Percentiles rank a stretch among this genome's conserved stretches.
These are phyloP conservation scores for Euphrasia arctica DNA, from an alignment of 305 asterid genomes.

Conservation along the genomic window DNA sequence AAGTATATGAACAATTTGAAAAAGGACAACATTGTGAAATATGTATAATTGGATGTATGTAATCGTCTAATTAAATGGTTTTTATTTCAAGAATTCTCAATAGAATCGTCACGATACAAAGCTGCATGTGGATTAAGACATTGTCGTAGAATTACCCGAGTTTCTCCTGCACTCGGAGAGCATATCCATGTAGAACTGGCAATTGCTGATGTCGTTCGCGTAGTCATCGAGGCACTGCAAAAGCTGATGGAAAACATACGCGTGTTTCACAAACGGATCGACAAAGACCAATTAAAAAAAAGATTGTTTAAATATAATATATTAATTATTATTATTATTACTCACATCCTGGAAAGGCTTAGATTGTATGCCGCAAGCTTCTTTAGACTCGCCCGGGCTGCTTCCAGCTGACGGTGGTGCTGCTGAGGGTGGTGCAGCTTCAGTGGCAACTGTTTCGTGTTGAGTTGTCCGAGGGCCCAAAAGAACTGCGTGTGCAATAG, in stretches of 20 bases:
- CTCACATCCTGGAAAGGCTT: slow-evolving; percentile 92
- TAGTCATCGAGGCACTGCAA: slow-evolving; percentile 66
- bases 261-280: neutral
- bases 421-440: slow-evolving; percentile 48
- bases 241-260: neutral
- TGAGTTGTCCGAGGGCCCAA: slow-evolving; percentile 88
- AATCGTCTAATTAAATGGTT: too few species aligned
- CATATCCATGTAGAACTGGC: slow-evolving; percentile 55
- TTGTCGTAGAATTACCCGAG: slow-evolving; percentile 44
- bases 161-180: slow-evolving; percentile 28
- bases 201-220: slow-evolving; percentile 76
- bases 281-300: neutral
- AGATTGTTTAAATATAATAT: neutral
- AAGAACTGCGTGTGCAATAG: slow-evolving; percentile 76
- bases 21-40: slow-evolving; percentile 19
- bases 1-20: slow-evolving; percentile 8
- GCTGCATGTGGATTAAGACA: slow-evolving; percentile 33
- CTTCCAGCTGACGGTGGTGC: slow-evolving; percentile 22
- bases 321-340: neutral
- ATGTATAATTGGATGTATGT: neutral
- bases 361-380: slow-evolving; percentile 58
- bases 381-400: slow-evolving; percentile 46
- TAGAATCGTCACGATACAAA: neutral
- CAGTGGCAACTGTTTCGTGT: slow-evolving; percentile 65
- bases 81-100: neutral